Conservation (phyloP, 805 yeast genomes). For the Danielia oregonensis region DNA sequence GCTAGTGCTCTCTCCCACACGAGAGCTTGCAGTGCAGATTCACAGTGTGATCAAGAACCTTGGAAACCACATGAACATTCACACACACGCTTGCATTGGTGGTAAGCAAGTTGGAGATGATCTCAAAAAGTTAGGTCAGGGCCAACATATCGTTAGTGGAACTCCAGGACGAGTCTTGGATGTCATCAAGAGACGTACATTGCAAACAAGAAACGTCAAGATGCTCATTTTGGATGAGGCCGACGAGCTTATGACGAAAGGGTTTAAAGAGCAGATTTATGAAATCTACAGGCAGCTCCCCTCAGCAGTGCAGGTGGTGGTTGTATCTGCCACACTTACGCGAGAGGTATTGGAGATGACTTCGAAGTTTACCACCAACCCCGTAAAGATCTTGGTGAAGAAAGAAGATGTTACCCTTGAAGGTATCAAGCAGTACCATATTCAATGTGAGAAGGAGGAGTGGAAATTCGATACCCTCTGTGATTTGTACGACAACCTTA, state of each 20-base stretch:
- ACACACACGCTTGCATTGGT: conserved; percentile 90
- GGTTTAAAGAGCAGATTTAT: conserved; percentile 93
- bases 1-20: conserved; percentile 86
- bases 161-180: conserved; percentile 96
- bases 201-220: conserved; percentile 72
- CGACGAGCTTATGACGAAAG: conserved; percentile 88
- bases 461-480: conserved; percentile 93
- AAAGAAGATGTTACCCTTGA: conserved; percentile 91
- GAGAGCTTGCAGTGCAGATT: conserved; percentile 94
- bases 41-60: conserved; percentile 81
- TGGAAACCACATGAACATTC: conserved; percentile 84
- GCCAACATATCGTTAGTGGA: conserved; percentile 91
- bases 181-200: conserved; percentile 78
- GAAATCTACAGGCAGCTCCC: conserved; percentile 86
- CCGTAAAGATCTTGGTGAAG: conserved; percentile 90
- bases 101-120: conserved; percentile 85
- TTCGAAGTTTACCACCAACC: conserved; percentile 86
- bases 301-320: conserved; percentile 83
- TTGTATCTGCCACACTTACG: conserved; percentile 93
- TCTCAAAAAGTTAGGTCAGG: conserved; percentile 66
- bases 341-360: conserved; percentile 89
- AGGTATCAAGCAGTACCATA: conserved; percentile 89
- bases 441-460: conserved; percentile 87
- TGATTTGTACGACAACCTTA: conserved; percentile 90
- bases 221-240: conserved; percentile 95